Conservation (phyloP, 345 rosid genomes). For the Kandelia obovata region DNA sequence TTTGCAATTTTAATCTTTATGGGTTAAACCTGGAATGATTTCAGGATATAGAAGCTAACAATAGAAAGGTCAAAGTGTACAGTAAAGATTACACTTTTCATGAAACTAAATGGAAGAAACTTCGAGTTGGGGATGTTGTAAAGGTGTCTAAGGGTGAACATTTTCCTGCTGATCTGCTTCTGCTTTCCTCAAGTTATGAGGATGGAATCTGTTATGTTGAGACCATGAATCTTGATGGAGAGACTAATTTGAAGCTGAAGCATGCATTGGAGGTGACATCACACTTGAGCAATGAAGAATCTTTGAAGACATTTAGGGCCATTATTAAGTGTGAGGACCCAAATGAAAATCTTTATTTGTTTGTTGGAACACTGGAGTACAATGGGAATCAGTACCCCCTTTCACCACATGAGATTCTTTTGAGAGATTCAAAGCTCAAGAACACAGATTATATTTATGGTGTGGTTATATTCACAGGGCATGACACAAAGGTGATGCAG, state of each 20-base stretch:
- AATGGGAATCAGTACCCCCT: conserved; percentile 42
- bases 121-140: conserved; percentile 77
- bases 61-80: conserved; percentile 51
- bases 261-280: conserved; percentile 64
- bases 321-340: conserved; percentile 81
- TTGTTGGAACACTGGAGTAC: conserved; percentile 63
- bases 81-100: conserved; percentile 33
- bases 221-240: conserved; percentile 94
- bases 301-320: conserved; percentile 41
- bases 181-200: conserved; percentile 70
- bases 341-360: conserved; percentile 66
- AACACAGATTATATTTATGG: conserved; percentile 67
- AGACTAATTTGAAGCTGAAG: conserved; percentile 80
- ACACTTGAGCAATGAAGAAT: conserved; percentile 28
- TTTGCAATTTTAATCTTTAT: neutral
- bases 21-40: conserved; percentile 23
- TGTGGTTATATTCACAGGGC: conserved; percentile 83
- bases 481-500: conserved; percentile 95
- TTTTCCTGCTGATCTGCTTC: conserved; percentile 90
- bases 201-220: conserved; percentile 92
- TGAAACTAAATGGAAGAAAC: conserved; percentile 62
- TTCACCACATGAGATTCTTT: conserved; percentile 67
- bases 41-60: conserved; percentile 88
- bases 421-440: conserved; percentile 80
- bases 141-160: conserved; percentile 63